phyloP scores from a whole-genome alignment of 2,329 filamentous ascomycete genomes.

The Cladosporium sp. region DNA sequence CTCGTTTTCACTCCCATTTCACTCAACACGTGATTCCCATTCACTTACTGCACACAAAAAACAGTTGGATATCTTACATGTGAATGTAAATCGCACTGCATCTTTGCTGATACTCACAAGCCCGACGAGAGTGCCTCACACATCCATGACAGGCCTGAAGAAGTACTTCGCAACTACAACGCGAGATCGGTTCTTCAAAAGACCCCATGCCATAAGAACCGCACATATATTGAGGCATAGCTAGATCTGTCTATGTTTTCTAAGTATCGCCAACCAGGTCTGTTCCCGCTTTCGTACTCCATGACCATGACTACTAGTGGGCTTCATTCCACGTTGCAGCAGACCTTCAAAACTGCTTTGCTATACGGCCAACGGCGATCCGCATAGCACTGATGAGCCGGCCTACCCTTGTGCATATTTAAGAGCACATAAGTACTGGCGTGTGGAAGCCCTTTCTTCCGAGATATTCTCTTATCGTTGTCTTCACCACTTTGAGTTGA shows the following conservation, averaged over 20 bases:
- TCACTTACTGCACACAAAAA: background rate
- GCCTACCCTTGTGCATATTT: background rate
- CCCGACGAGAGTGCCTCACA: background rate
- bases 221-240: background rate
- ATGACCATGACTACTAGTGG: background rate
- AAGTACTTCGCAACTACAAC: background rate
- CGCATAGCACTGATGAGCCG: background rate
- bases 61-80: background rate
- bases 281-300: background rate
- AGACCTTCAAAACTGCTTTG: background rate
- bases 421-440: background rate
- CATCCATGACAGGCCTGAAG: background rate
- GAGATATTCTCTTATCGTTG: background rate
- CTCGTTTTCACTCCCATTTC: background rate
- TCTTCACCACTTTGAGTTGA: background rate
- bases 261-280: background rate
- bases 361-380: background rate
- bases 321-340: background rate
- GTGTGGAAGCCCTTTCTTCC: background rate
- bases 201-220: background rate
- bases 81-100: background rate
- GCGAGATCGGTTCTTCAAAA: background rate
- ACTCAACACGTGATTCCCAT: background rate
- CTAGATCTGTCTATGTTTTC: background rate
- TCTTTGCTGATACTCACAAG: background rate